Evolutionary conservation across 768 basidiomycete genomes (phyloP), one percentile per base, ranked within the genome.

Genomic region (Hericium coralloides): DNA sequence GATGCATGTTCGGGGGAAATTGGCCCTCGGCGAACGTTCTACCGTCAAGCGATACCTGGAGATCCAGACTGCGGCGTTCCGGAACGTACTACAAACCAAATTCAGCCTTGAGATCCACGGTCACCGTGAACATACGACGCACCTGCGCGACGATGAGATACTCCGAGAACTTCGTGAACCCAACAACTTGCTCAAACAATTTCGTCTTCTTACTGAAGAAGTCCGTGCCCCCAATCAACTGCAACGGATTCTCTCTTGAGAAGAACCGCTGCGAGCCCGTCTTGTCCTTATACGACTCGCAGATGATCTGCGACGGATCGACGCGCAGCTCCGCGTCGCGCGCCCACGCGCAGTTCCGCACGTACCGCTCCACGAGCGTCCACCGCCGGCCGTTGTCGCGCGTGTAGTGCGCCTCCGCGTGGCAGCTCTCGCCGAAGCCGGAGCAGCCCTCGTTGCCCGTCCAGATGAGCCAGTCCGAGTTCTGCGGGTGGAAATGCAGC

Each of bases 81-180:
- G 79, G 75, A 12, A 82, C 70, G 63, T 81, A 77, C 83, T 85
- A 58, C 4, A 56, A 38, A 37, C 38, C 18, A 49, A 23, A 2
- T 15, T 5, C 43, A 17, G 22, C 12, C n/a, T 1, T 58, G 55
- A n/a, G 5, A 45, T 49, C 18, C 2, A n/a, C 5, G 8, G 18
- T 2, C 41, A 43, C 41, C 7, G 5, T 43, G 18, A 41, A 52
- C 25, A 9, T 20, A 55, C 12, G 25, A 65, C 84, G 53, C 43
- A 97, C 92, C 79, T 94, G 87, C 22, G 95, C 97, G 31, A 98
- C 95, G 48, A 98, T 84, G 68, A 98, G 77, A 69, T 89, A 99
- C 73, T 99, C 92, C 0, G 92, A 92, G 70, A 99, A 99, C 73
- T 93, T 95, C 0, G 97, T 87, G 73, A 95, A 98, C 7, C 97